phyloP scores from a whole-genome alignment of 306 rosid genomes.

The Pyrus pyrifolia region DNA sequence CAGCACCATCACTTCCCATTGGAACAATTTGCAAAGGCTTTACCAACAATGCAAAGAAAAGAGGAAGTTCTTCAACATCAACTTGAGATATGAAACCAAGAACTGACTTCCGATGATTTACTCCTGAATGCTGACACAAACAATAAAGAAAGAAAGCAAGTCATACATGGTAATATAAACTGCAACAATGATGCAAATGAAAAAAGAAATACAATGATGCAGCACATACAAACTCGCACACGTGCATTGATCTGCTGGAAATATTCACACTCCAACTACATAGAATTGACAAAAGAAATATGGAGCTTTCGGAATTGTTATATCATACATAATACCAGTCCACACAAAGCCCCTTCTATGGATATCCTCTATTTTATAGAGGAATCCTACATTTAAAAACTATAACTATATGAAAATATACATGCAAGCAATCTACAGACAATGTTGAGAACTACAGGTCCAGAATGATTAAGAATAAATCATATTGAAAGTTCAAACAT shows the following conservation, averaged over 20 bases:
- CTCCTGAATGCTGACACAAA: slow-evolving; percentile 61
- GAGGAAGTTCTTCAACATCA: slow-evolving; percentile 75
- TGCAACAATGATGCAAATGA: background rate
- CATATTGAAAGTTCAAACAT: background rate
- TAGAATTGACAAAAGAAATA: background rate
- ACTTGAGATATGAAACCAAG: slow-evolving; percentile 72
- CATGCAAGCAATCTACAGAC: background rate
- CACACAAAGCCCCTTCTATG: background rate
- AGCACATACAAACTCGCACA: background rate
- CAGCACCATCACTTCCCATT: slow-evolving; percentile 42
- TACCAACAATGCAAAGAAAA: slow-evolving; percentile 72
- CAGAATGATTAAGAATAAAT: background rate
- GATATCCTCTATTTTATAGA: background rate
- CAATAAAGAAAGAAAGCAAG: background rate
- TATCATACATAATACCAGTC: background rate
- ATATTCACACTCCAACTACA: background rate
- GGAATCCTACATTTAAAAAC: background rate
- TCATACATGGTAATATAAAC: background rate
- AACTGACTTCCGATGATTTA: slow-evolving; percentile 78
- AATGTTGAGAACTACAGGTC: background rate
- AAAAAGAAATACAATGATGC: background rate
- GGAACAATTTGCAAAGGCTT: slow-evolving; percentile 66
- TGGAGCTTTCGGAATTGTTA: background rate
- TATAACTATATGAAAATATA: background rate
- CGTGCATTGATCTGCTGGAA: background rate